Base-by-base conservation (phyloP, 148 eudicot genomes). In the Chenopodium berlandieri region DNA sequence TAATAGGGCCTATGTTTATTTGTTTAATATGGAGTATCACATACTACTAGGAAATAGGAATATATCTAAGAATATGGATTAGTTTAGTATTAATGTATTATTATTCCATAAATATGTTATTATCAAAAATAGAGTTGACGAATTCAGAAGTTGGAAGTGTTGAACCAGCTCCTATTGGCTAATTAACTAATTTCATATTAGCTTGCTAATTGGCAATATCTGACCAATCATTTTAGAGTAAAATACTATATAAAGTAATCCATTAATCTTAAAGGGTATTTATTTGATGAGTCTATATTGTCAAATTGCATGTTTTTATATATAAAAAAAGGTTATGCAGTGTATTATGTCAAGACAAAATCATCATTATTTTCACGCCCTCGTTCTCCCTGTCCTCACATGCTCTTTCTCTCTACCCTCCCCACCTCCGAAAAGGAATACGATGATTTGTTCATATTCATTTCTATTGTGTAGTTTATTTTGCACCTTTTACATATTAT, bases 281-380 rank as follows among this genome's bases (percentile, higher is more conserved):
- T 56, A 56, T 17, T 25, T 58, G 68, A 58, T 58, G 68, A 58
- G 37, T 67, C 17, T 56, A 14, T 56, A 52, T 64, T 60, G 67
- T 76, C 60, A 68, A 81, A 81, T 34, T 68, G 34, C 56, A 70
- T 66, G 48, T 48, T 50, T 31, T 5, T 37, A 37, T 37, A 37
- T 40, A 40, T 6, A 4, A 4, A 67, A 22, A 23, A 80, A 73
- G 67, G 78, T 75, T 44, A 74, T 74, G 50, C 40, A 47, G 9
- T 40, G 44, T 74, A 48, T 50, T 2, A 83, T 83, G 82, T 65
- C 68, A 84, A 71, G 92, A 90, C 92, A 90, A 90, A 88, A 85
- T 83, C 67, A 88, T 84, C 84, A 85, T 82, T 73, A 82, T 87
- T 80, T 82, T 81, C 85, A 82, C 81, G 79, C 87, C 77, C 63